A percentile compares a stretch with the other conserved stretches of the same genome.
These are phyloP conservation scores for Melastoma candidum DNA, from an alignment of 441 rosid species.

Conservation along the genomic window DNA sequence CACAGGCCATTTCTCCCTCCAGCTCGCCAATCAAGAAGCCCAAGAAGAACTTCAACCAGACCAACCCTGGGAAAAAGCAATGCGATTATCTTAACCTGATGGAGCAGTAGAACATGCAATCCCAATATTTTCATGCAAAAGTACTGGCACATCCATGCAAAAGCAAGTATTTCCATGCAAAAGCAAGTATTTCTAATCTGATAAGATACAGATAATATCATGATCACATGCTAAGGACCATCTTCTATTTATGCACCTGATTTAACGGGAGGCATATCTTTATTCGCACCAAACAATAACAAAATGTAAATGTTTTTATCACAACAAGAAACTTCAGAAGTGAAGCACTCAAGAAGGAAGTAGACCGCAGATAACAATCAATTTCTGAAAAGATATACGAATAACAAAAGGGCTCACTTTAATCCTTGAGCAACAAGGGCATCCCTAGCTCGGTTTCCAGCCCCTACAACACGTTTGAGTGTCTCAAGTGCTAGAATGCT, in stretches of 20 bases:
- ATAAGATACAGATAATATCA: no score
- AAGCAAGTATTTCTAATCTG: no score
- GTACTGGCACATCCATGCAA: no score
- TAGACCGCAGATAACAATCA: not conserved
- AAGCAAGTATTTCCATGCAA: no score
- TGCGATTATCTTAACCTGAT: not conserved
- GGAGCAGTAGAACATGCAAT: not conserved
- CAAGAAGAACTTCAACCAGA: constrained; percentile 92
- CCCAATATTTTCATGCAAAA: no score
- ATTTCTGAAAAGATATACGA: constrained; percentile 5
- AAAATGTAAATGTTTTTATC: not conserved
- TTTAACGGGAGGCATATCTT: no score
- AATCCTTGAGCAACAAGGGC: constrained; percentile 99
- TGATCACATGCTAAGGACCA: no score
- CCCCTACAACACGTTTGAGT: constrained; percentile 93
- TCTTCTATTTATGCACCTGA: no score
- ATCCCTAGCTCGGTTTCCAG: constrained; percentile 99
- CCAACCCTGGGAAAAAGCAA: constrained; percentile 56
- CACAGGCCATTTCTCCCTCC: constrained; percentile 89
- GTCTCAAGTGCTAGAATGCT: constrained; percentile 99
- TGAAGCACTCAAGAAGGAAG: constrained; percentile 3
- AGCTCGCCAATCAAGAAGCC: constrained; percentile 97
- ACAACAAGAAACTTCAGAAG: not conserved
- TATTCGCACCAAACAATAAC: no score
- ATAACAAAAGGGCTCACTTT: constrained; percentile 42